These are phyloP conservation scores for Kuraishia floccosa DNA, from an alignment of 805 yeast genomes.

Conservation along the genomic window DNA sequence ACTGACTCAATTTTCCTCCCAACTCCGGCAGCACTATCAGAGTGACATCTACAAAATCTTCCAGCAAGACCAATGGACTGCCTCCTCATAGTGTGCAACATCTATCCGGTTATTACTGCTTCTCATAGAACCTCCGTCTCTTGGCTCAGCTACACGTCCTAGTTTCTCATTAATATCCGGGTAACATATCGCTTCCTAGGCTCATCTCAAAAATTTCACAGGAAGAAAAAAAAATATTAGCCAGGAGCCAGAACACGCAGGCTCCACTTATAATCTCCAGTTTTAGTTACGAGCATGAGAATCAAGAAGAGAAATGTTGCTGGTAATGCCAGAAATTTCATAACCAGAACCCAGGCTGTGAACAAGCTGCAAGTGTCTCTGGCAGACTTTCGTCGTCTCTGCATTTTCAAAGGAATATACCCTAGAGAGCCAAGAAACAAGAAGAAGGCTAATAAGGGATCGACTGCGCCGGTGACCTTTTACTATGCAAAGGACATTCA, in stretches of 20 bases:
- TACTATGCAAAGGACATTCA: slow-evolving; percentile 92
- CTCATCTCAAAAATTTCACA: not conserved
- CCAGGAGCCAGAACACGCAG: too few relatives aligned
- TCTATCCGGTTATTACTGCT: not conserved
- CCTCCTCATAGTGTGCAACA: too few relatives aligned
- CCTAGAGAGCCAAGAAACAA: slow-evolving; percentile 95
- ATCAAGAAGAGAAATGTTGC: slow-evolving; percentile 75
- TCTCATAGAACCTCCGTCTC: not conserved
- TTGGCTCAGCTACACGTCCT: not conserved
- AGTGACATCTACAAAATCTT: not conserved
- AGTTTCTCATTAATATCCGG: not conserved
- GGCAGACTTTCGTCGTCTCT: slow-evolving; percentile 93
- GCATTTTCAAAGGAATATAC: slow-evolving; percentile 96
- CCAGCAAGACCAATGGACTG: too few relatives aligned
- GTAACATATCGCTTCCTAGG: not conserved
- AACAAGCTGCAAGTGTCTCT: slow-evolving; percentile 84
- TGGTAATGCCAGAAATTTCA: slow-evolving; percentile 87
- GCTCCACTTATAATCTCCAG: too few relatives aligned
- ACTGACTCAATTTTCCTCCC: slow-evolving; percentile 4
- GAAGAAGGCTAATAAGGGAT: slow-evolving; percentile 94
- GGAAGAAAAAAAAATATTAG: not conserved
- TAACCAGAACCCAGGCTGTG: slow-evolving; percentile 92
- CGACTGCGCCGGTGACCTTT: slow-evolving; percentile 93
- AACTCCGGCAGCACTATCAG: too few relatives aligned
- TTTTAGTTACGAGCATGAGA: slow-evolving; percentile 16